phyloP scores from a whole-genome alignment of 306 rosid species.

The Rosa lucieae region DNA sequence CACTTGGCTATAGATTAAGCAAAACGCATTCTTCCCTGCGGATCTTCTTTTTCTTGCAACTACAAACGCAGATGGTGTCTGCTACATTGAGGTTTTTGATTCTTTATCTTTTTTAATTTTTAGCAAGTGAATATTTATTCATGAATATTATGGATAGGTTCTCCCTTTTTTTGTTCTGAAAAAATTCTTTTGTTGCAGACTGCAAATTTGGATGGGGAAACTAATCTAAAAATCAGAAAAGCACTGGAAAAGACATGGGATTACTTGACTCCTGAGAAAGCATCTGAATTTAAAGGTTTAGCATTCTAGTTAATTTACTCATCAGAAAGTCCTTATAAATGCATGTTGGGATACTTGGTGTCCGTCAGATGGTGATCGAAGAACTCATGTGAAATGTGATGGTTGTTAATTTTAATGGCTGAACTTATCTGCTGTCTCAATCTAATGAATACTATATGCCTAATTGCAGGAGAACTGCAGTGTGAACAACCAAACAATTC shows the following conservation, averaged over 20 bases:
- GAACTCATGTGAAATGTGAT: not conserved
- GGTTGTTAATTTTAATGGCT: not conserved
- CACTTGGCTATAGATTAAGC: constrained; percentile 62
- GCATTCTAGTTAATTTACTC: constrained; percentile 21
- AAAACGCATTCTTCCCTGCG: constrained; percentile 83
- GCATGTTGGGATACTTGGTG: not conserved
- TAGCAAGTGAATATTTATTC: not conserved
- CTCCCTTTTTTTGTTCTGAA: not conserved
- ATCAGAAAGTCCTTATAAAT: not conserved
- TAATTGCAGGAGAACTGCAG: constrained; percentile 83
- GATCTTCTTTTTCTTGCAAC: constrained; percentile 87
- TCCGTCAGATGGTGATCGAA: not conserved
- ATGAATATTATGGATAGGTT: not conserved
- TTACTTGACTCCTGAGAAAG: constrained; percentile 75
- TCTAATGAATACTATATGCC: constrained; percentile 18
- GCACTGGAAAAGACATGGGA: constrained; percentile 92
- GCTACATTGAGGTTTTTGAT: constrained; percentile 77
- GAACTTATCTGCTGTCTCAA: not conserved
- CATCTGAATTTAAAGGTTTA: constrained; percentile 84
- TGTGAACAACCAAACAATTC: constrained; percentile 98
- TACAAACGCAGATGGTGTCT: constrained; percentile 88
- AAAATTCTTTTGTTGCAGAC: constrained; percentile 48
- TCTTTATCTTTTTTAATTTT: not conserved
- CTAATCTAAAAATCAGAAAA: constrained; percentile 90
- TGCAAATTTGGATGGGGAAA: constrained; percentile 96